Evolutionary conservation across 2,329 filamentous ascomycete species (phyloP).

Genomic region (Trichoderma sp.): DNA sequence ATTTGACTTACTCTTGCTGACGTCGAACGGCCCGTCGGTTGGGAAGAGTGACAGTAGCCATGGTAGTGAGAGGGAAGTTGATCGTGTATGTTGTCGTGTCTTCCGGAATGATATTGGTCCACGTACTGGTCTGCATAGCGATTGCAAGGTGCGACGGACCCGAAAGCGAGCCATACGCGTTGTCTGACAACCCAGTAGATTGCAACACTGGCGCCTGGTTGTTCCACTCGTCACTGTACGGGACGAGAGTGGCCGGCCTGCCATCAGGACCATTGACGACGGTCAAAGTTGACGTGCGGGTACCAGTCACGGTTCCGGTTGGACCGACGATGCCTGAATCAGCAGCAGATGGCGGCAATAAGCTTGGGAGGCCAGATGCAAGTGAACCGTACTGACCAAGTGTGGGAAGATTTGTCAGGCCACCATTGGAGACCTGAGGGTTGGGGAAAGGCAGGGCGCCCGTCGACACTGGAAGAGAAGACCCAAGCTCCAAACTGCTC

Average conservation of each 20-base stretch:
- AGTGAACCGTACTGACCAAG: slow-evolving; percentile 37
- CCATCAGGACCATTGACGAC: slow-evolving; percentile 32
- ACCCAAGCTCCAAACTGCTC: slow-evolving; percentile 31
- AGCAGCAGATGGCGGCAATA: slow-evolving; percentile 30
- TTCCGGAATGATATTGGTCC: slow-evolving; percentile 45
- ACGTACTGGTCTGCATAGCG: slow-evolving; percentile 42
- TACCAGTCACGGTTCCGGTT: slow-evolving; percentile 33
- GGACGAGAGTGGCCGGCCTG: slow-evolving; percentile 26
- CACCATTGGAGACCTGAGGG: slow-evolving; percentile 28
- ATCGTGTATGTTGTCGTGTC: slow-evolving; percentile 47
- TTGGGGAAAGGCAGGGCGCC: slow-evolving; percentile 31
- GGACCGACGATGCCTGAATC: slow-evolving; percentile 32
- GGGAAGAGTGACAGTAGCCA: slow-evolving; percentile 40
- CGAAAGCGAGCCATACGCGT: slow-evolving; percentile 35
- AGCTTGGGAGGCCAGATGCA: slow-evolving; percentile 8
- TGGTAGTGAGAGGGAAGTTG: slow-evolving; percentile 44
- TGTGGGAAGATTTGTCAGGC: slow-evolving; percentile 30
- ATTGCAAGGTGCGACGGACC: slow-evolving; percentile 26
- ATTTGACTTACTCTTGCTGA: slow-evolving; percentile 37
- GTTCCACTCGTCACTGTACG: slow-evolving; percentile 29
- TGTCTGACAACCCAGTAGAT: slow-evolving; percentile 28
- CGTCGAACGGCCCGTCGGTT: slow-evolving; percentile 37
- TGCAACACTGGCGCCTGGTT: slow-evolving; percentile 30
- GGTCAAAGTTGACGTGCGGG: slow-evolving; percentile 35
- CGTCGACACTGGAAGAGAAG: slow-evolving; percentile 30